Evolutionary conservation across 108 stramenopile species (phyloP), one percentile per base, ranked within the genome.

Genomic region (Fragilariopsis cylindrus): DNA sequence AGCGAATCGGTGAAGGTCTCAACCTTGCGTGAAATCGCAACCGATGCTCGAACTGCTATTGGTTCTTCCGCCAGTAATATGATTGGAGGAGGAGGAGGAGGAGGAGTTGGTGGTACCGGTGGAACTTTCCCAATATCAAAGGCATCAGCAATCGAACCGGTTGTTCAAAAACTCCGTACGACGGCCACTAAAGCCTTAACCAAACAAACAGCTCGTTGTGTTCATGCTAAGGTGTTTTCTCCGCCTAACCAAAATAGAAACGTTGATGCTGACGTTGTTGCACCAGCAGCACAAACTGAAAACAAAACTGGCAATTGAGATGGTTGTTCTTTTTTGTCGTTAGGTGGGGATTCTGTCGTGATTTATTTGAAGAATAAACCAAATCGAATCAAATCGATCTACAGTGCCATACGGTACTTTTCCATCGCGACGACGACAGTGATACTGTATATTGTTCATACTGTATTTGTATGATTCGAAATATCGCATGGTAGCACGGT

Each of bases 171-270:
- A 9, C 60, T 62, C 11, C 60, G 60, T 5, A 11, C 18, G 9
- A 62, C 7, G 39, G 60, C 60, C 3, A 62, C 60, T 0, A 39
- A 40, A 12, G 60, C 60, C 40, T 43, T 62, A 21, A 62, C 60
- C 30, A 7, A 62, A 13, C 60, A 62, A 40, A 62, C 60, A 11
- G 19, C 60, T 9, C 60, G 60, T 12, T 21, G 39, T 42, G 60
- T 62, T 40, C 60, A 62, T 42, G 39, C 18, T 11, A 39, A 21
- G 60, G 60, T 62, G 3, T 62, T 62, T 62, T 39, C 60, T 4
- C 12, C n/a, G 43, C 39, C 50, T 13, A 52, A 52, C 30, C 30
- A 30, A 30, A 30, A 30, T 30, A 30, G 0, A 30, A 30, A 30
- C 30, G 30, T 30, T 30, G 30, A 30, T 30, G 30, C 30, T 30